phyloP scores from a whole-genome alignment of 2,329 filamentous ascomycete genomes.

The Hypoxylon rubiginosum region DNA sequence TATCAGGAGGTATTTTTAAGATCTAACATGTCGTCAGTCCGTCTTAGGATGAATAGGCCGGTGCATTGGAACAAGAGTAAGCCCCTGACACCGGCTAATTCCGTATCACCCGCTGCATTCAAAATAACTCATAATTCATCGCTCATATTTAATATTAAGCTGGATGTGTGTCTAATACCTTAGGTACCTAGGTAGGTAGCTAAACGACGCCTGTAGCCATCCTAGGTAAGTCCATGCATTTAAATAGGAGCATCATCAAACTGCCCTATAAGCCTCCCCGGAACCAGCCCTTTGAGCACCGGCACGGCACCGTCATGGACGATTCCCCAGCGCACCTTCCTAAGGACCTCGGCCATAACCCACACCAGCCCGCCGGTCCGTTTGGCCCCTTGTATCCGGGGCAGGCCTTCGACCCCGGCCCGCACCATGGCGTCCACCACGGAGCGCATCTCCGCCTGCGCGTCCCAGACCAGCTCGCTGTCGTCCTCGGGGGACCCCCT shows the following conservation, averaged over 20 bases:
- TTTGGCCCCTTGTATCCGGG: slow-evolving; percentile 57
- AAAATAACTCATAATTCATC: neutral
- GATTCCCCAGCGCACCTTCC: slow-evolving; percentile 71
- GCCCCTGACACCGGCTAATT: too few relatives aligned
- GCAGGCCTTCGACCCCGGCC: slow-evolving; percentile 52
- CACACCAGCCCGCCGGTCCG: slow-evolving; percentile 66
- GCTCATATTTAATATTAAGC: neutral
- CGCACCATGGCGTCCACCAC: slow-evolving; percentile 58
- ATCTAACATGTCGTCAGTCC: neutral
- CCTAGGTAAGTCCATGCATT: too few relatives aligned
- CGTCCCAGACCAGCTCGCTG: slow-evolving; percentile 65
- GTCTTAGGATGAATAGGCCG: neutral
- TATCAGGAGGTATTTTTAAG: too few relatives aligned
- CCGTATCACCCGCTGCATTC: neutral
- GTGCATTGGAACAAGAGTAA: too few relatives aligned
- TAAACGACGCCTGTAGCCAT: too few relatives aligned
- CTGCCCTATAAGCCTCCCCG: slow-evolving; percentile 43
- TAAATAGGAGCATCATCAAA: slow-evolving; percentile 32
- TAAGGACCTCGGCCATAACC: slow-evolving; percentile 67
- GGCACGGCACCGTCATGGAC: slow-evolving; percentile 73
- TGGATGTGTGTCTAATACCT: too few relatives aligned
- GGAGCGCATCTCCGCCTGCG: slow-evolving; percentile 62
- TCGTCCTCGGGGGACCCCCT: slow-evolving; percentile 52
- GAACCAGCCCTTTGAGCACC: slow-evolving; percentile 57
- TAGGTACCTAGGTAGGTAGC: neutral